Conservation (phyloP, 192 early-diverging fungal genomes). For the Podila minutissima region DNA sequence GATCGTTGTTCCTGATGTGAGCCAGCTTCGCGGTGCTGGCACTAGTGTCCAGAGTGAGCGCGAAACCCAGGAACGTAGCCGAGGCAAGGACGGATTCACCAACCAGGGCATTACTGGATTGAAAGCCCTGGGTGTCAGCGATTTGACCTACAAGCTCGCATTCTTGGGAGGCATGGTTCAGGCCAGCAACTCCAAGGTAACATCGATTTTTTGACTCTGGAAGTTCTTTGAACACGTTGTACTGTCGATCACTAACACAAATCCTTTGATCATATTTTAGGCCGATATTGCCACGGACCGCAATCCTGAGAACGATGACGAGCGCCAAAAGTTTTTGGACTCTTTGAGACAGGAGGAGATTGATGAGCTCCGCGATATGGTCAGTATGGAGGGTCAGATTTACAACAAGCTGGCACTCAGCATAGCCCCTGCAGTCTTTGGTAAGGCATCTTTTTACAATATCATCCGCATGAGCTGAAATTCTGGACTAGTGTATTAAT, state of each 20-base stretch:
- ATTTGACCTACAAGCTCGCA: slow-evolving; percentile 91
- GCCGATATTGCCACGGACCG: slow-evolving; percentile 49
- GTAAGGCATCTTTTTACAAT: slow-evolving; percentile 41
- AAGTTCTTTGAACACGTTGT: neutral
- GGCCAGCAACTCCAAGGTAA: slow-evolving; percentile 59
- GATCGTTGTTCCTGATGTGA: slow-evolving; percentile 93
- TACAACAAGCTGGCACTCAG: slow-evolving; percentile 83
- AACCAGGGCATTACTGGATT: slow-evolving; percentile 87
- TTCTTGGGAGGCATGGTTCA: slow-evolving; percentile 90
- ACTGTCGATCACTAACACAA: slow-evolving; percentile 9
- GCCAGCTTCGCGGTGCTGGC: slow-evolving; percentile 80
- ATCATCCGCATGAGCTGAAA: neutral
- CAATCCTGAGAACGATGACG: slow-evolving; percentile 69
- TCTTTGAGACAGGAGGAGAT: slow-evolving; percentile 78
- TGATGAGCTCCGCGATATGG: slow-evolving; percentile 76
- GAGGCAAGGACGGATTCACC: slow-evolving; percentile 65
- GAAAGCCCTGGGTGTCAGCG: slow-evolving; percentile 88
- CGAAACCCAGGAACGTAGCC: slow-evolving; percentile 48
- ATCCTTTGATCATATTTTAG: neutral
- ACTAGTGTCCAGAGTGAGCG: slow-evolving; percentile 48
- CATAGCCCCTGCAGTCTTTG: slow-evolving; percentile 92
- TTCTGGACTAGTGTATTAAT: neutral
- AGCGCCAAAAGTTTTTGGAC: slow-evolving; percentile 71
- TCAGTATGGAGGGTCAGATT: slow-evolving; percentile 66
- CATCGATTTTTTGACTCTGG: neutral